A percentile compares a stretch with the other conserved stretches of the same genome.
Conservation (phyloP, 768 basidiomycete genomes). For the Inosperma sp. region DNA sequence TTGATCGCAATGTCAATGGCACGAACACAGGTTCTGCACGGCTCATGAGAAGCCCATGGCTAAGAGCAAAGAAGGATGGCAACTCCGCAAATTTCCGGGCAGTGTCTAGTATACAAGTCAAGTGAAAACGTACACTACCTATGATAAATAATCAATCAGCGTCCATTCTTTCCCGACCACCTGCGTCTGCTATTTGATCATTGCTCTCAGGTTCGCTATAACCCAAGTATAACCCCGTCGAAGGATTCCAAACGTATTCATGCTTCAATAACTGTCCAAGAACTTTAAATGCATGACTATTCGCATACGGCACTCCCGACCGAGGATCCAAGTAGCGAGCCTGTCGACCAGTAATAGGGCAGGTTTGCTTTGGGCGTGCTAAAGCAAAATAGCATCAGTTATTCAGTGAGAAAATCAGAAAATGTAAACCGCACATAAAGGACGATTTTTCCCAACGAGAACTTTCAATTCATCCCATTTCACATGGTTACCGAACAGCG, state of each 20-base stretch:
- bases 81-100: too few species aligned
- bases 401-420: background rate
- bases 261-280: constrained; percentile 61
- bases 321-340: constrained; percentile 80
- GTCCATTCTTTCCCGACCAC: background rate
- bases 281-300: constrained; percentile 56
- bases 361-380: constrained; percentile 65
- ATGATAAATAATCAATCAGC: background rate
- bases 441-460: constrained; percentile 60
- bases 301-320: constrained; percentile 76
- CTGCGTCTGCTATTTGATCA: background rate
- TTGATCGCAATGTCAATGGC: too few species aligned
- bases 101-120: too few species aligned
- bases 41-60: too few species aligned
- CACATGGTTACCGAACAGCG: constrained; percentile 82
- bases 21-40: too few species aligned
- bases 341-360: constrained; percentile 72
- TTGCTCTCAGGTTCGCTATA: constrained; percentile 20
- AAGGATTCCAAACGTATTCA: constrained; percentile 63
- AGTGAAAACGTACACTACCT: too few species aligned
- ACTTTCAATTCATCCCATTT: constrained; percentile 73
- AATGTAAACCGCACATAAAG: constrained; percentile 43
- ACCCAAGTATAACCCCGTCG: constrained; percentile 41
- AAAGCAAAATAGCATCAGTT: constrained; percentile 3
- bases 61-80: too few species aligned